Evolutionary conservation across 306 rosid genomes (phyloP).

Genomic region (Quercus cerris): DNA sequence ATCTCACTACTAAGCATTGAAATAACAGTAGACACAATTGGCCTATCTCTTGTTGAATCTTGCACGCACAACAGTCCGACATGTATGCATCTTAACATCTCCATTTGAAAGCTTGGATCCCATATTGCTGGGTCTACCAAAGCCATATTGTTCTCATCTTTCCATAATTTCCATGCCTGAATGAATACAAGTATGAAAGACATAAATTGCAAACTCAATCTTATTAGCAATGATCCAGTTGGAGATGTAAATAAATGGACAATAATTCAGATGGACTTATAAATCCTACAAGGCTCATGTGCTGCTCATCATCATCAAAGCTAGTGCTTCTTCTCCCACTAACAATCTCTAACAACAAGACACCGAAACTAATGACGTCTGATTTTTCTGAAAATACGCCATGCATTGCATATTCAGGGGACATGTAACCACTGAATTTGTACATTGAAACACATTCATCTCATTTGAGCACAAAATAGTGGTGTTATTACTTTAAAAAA

Average conservation of each 20-base stretch:
- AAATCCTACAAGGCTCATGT: constrained; percentile 35
- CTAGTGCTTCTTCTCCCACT: constrained; percentile 36
- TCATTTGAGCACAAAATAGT: not conserved
- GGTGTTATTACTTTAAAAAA: too few relatives aligned
- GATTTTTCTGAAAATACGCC: constrained; percentile 35
- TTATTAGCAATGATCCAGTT: too few relatives aligned
- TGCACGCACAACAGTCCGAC: constrained; percentile 27
- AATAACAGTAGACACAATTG: constrained; percentile 8
- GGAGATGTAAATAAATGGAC: too few relatives aligned
- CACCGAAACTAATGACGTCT: constrained; percentile 29
- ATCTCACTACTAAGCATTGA: constrained; percentile 29
- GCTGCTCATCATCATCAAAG: constrained; percentile 19
- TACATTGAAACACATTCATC: not conserved
- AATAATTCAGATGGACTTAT: constrained; percentile 3
- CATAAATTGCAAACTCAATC: not conserved
- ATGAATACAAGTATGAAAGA: not conserved
- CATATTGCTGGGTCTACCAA: constrained; percentile 18
- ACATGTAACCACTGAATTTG: constrained; percentile 32
- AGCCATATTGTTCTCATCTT: not conserved
- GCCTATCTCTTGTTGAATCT: constrained; percentile 27
- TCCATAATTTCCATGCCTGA: constrained; percentile 38
- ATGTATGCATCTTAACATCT: constrained; percentile 25
- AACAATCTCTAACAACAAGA: constrained; percentile 29
- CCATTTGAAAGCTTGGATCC: not conserved
- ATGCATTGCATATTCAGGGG: constrained; percentile 33